These are phyloP conservation scores for Clonostachys sp. DNA, from an alignment of 2,329 filamentous ascomycete genomes.

Conservation along the genomic window DNA sequence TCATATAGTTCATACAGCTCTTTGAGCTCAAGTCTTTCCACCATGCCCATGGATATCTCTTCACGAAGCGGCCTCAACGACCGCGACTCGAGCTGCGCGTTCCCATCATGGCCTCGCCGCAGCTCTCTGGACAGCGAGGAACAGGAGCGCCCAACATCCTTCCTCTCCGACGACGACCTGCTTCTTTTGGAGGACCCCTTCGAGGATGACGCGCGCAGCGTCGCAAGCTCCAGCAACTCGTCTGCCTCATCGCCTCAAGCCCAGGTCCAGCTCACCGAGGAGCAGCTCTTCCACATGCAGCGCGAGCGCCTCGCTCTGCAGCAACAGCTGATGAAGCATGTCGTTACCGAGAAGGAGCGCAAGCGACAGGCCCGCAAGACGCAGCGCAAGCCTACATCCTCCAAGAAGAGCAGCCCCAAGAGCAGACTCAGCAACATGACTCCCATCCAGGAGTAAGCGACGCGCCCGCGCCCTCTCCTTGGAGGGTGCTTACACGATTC, in stretches of 20 bases:
- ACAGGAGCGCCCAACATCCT: slow-evolving; percentile 43
- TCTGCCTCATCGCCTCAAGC: slow-evolving; percentile 26
- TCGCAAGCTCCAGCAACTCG: slow-evolving; percentile 36
- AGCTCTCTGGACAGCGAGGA: slow-evolving; percentile 39
- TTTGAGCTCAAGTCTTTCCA: slow-evolving; percentile 28
- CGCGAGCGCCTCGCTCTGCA: slow-evolving; percentile 45
- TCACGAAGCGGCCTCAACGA: slow-evolving; percentile 29
- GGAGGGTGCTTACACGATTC: too few species aligned
- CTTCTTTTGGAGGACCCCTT: slow-evolving; percentile 12
- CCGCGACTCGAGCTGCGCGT: slow-evolving; percentile 45
- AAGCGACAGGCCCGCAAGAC: slow-evolving; percentile 31
- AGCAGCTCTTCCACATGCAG: slow-evolving; percentile 44
- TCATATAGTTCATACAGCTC: slow-evolving; percentile 47
- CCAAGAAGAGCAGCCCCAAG: slow-evolving; percentile 44
- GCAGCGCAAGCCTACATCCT: not conserved
- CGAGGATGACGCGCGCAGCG: slow-evolving; percentile 31
- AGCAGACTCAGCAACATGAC: slow-evolving; percentile 41
- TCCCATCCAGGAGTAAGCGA: too few species aligned
- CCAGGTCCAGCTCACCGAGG: slow-evolving; percentile 29
- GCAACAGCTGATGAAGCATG: slow-evolving; percentile 44
- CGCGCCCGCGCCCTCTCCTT: too few species aligned
- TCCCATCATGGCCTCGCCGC: slow-evolving; percentile 54
- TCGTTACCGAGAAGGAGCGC: slow-evolving; percentile 51
- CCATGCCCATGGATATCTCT: slow-evolving; percentile 41
- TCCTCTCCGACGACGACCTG: slow-evolving; percentile 61